A percentile compares a stretch with the other conserved stretches of the same genome.
These are phyloP conservation scores for Glycine soja DNA, from an alignment of 306 rosid species.

Conservation along the genomic window DNA sequence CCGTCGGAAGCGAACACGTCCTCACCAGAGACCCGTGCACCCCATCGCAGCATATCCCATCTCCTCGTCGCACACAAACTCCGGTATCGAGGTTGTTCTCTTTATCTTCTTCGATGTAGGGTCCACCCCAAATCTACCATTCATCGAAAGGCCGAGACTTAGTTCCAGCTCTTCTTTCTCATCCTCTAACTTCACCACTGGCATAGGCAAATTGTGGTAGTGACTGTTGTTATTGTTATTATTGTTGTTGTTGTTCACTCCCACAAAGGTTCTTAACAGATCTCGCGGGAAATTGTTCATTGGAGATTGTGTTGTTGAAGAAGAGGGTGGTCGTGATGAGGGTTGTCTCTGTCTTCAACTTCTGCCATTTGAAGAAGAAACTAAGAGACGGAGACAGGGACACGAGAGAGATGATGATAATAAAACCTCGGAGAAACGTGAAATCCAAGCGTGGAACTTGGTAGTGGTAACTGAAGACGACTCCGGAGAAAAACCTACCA, in stretches of 20 bases:
- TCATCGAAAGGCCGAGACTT: conserved; percentile 77
- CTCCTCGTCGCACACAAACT: conserved; percentile 49
- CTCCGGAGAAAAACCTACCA: not conserved
- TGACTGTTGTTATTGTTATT: too few relatives aligned
- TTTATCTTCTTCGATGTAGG: conserved; percentile 62
- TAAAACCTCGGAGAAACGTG: not conserved
- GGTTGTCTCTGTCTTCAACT: conserved; percentile 47
- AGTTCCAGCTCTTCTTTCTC: conserved; percentile 49
- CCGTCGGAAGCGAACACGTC: conserved; percentile 76
- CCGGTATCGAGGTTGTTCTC: conserved; percentile 69
- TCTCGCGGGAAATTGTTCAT: conserved; percentile 53
- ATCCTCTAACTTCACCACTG: conserved; percentile 40
- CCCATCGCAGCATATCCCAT: conserved; percentile 21
- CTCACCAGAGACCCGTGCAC: conserved; percentile 49
- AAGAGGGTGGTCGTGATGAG: not conserved
- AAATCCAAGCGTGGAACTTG: too few relatives aligned
- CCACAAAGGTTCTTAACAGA: conserved; percentile 54
- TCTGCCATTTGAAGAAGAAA: conserved; percentile 52
- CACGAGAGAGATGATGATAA: not conserved
- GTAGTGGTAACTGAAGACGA: too few relatives aligned
- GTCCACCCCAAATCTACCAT: conserved; percentile 86
- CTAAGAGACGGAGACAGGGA: not conserved
- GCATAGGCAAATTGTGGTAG: conserved; percentile 10
- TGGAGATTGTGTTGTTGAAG: not conserved
- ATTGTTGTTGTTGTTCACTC: conserved; percentile 41